phyloP scores from a whole-genome alignment of 495 filamentous ascomycete species.

The Aspergillus egyptiacus region DNA sequence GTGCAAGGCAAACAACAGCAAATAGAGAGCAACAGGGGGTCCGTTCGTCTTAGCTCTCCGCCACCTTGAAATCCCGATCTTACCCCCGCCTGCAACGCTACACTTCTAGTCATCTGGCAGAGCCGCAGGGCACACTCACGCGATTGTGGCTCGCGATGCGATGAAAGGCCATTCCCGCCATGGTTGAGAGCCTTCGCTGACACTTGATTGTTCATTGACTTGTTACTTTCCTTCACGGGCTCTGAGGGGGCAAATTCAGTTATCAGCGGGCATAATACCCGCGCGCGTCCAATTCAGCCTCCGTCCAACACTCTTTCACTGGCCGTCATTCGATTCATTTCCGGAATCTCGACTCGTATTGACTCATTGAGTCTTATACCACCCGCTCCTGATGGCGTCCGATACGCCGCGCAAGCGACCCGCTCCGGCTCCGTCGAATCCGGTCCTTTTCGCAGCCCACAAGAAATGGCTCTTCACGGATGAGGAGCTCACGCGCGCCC shows the following conservation, averaged over 20 bases:
- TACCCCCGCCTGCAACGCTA: not conserved
- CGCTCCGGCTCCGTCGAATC: conserved; percentile 44
- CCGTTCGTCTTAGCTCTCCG: too few species aligned
- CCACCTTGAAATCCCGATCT: too few species aligned
- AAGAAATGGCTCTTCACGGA: conserved; percentile 86
- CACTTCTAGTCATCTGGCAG: not conserved
- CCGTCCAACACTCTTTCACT: not conserved
- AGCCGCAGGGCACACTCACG: conserved; percentile 2
- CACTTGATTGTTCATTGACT: conserved; percentile 5
- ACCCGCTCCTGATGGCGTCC: conserved; percentile 28
- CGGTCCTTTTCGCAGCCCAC: conserved; percentile 48
- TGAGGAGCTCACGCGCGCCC: conserved; percentile 73
- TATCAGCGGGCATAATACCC: not conserved
- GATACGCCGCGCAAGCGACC: conserved; percentile 30
- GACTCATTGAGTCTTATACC: not conserved
- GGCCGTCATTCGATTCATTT: not conserved
- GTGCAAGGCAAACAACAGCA: not conserved
- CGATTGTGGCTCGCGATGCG: conserved; percentile 20
- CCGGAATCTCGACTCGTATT: too few species aligned
- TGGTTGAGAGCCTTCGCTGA: conserved; percentile 19
- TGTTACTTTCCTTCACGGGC: not conserved
- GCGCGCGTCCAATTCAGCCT: not conserved
- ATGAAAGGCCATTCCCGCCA: conserved; percentile 20
- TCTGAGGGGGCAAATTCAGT: not conserved
- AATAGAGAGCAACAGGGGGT: too few species aligned